Base-by-base conservation (phyloP, 2,329 filamentous ascomycete genomes). In the Teratosphaeria destructans region DNA sequence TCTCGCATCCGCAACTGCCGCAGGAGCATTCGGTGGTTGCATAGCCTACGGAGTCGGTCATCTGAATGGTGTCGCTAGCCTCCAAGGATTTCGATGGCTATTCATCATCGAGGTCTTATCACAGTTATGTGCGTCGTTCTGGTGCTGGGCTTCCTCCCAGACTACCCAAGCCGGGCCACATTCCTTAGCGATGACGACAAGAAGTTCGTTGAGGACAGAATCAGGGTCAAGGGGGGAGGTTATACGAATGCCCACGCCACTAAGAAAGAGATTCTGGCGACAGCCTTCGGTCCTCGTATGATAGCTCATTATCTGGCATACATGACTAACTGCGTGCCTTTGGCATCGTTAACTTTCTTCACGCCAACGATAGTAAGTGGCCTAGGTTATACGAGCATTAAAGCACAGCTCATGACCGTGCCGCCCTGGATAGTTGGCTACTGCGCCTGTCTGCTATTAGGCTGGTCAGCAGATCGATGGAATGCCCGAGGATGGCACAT, bases 21-120 rank as follows among this genome's bases (percentile, higher is more conserved):
- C 71, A 63, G 78, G 73, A 37, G 79, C 79, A 0, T 82, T 83
- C 65, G 80, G 80, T 3, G 81, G 81, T 2, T 75, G 80, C 7
- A 78, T 77, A 66, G 84, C 83, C 1, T 84, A 81, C 59, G 81
- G 79, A 89, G 2, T 90, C 87, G 70, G 84, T 84, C 60, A 84
- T 56, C 73, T 75, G 61, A 72, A 75, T 61, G 71, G 72, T 8
- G 65, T 67, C 10, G 71, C 67, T 4, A 72, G 72, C 2, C 67
- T 76, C 1, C 69, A 73, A 49, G 77, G 75, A 3, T 80, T 77
- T 72, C 68, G 77, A 57, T 80, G 78, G 78, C 67, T 19, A 12
- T 68, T 67, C 64, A 65, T 68, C 54, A 68, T 32, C 7, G 29
- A 62, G 65, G 66, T 1, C 34, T 67, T 16, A 63, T 68, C 55